A percentile compares a stretch with the other conserved stretches of the same genome.
These are phyloP conservation scores for Monilinia fructigena DNA, from an alignment of 2,329 filamentous ascomycete species.

Conservation along the genomic window DNA sequence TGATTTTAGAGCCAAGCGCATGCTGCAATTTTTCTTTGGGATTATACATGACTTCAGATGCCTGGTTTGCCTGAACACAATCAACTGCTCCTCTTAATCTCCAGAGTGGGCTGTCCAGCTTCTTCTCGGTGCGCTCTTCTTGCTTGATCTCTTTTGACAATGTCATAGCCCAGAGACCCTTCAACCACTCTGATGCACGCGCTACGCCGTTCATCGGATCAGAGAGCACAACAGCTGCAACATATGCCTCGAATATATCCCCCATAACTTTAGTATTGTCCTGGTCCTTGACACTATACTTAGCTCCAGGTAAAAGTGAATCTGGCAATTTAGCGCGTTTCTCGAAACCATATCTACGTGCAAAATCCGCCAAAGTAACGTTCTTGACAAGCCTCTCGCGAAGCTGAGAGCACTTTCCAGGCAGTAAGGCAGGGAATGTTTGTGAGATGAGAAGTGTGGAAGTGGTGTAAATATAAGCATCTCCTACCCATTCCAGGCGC, in stretches of 20 bases:
- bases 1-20: constrained; percentile 51
- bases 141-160: constrained; percentile 55
- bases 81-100: constrained; percentile 30
- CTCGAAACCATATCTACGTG: constrained; percentile 68
- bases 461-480: constrained; percentile 78
- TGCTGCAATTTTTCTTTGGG: constrained; percentile 55
- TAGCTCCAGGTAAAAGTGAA: not conserved
- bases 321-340: constrained; percentile 54
- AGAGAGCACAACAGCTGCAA: constrained; percentile 73
- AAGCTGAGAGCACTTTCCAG: constrained; percentile 71
- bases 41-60: constrained; percentile 34
- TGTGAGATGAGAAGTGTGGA: constrained; percentile 73
- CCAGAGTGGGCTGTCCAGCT: constrained; percentile 36
- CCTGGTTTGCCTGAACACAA: constrained; percentile 17
- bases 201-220: constrained; percentile 61
- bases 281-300: constrained; percentile 42
- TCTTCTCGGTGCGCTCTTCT: constrained; percentile 37
- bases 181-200: constrained; percentile 68
- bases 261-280: constrained; percentile 71
- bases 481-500: constrained; percentile 82
- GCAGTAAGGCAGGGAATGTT: constrained; percentile 62
- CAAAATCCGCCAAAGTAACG: constrained; percentile 68
- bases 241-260: constrained; percentile 89
- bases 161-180: constrained; percentile 68
- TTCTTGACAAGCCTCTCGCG: constrained; percentile 82